These are phyloP conservation scores for Ustilago trichophora DNA, from an alignment of 1,284 basidiomycete genomes.

Conservation along the genomic window DNA sequence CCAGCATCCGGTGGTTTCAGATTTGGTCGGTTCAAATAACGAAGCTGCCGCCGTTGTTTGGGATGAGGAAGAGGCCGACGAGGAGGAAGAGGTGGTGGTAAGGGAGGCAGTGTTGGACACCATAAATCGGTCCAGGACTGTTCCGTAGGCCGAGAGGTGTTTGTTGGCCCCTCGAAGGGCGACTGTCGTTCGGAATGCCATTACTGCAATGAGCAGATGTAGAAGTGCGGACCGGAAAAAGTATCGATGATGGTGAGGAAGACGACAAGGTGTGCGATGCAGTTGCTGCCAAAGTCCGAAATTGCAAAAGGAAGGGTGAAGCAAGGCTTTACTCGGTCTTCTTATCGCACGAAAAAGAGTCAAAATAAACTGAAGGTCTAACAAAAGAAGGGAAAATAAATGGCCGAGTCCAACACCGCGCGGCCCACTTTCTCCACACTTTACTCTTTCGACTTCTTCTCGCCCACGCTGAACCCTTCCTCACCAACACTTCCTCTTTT, in stretches of 20 bases:
- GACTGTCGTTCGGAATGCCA: conserved; percentile 23
- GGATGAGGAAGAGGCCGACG: not conserved
- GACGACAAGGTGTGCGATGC: no score
- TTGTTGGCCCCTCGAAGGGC: conserved; percentile 9
- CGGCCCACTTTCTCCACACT: not conserved
- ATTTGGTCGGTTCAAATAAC: conserved; percentile 25
- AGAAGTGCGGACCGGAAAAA: no score
- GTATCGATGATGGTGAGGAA: no score
- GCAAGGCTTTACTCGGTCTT: no score
- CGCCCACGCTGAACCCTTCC: no score
- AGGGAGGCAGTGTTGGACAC: conserved; percentile 2
- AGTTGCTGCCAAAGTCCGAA: no score
- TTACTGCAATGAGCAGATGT: no score
- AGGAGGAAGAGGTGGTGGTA: conserved; percentile 6
- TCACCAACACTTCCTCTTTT: not conserved
- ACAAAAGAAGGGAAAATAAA: not conserved
- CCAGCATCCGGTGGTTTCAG: conserved; percentile 42
- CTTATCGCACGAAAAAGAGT: conserved; percentile 12
- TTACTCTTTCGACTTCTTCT: not conserved
- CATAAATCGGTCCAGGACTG: conserved; percentile 33
- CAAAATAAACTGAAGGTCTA: no score
- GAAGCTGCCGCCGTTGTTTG: not conserved
- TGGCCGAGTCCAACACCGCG: conserved; percentile 19
- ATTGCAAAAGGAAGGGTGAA: no score
- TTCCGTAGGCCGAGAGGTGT: conserved; percentile 25